Conservation (phyloP, 73 alveolate species). For the Urostyla sp. region DNA sequence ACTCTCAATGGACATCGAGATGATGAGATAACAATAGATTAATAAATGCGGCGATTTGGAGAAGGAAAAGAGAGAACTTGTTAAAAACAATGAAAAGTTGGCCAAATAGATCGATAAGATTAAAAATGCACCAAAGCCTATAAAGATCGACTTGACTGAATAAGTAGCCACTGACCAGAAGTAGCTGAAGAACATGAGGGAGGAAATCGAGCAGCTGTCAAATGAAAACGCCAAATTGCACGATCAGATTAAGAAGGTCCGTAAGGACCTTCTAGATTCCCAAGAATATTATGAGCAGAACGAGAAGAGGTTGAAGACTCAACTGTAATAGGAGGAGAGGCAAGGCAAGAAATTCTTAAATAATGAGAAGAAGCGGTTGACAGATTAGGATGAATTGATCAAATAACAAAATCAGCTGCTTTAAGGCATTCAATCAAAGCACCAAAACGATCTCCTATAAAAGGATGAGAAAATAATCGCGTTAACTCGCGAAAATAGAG, state of each 20-base stretch:
- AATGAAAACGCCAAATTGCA: conserved; percentile 22
- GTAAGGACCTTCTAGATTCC: conserved; percentile 27
- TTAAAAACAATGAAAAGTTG: neutral
- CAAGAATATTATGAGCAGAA: conserved; percentile 32
- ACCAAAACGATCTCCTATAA: conserved; percentile 23
- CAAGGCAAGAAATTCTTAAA: conserved; percentile 21
- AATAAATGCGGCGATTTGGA: neutral
- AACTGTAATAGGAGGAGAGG: neutral
- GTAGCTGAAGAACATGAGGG: conserved; percentile 9
- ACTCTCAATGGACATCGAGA: conserved; percentile 8
- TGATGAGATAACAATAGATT: neutral
- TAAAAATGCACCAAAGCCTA: conserved; percentile 48
- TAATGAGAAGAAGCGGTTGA: conserved; percentile 2
- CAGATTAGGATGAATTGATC: neutral
- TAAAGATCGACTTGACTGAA: conserved; percentile 7
- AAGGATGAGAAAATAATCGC: conserved; percentile 33
- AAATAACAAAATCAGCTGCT: neutral
- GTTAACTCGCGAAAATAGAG: conserved; percentile 27
- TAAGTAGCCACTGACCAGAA: neutral
- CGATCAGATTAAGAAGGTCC: conserved; percentile 12
- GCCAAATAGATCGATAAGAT: neutral
- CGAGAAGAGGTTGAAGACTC: conserved; percentile 27
- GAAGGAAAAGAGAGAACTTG: conserved; percentile 7
- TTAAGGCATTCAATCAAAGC: neutral
- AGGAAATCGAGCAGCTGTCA: conserved; percentile 2